phyloP scores from a whole-genome alignment of 306 rosid species.

The Dryas drummondii region DNA sequence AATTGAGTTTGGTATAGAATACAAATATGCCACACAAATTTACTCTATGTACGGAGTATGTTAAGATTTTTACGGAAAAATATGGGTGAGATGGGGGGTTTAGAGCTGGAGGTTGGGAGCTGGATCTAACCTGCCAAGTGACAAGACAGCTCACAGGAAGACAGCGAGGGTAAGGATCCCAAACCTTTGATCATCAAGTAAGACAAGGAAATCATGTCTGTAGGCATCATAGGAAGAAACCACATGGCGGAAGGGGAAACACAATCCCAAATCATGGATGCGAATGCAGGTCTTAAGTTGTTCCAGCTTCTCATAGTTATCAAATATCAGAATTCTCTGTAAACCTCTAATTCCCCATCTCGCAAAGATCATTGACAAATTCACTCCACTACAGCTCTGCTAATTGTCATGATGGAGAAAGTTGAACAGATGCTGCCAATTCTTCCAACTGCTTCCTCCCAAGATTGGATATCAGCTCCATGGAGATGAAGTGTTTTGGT shows the following conservation, averaged over 20 bases:
- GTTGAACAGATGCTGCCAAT: constrained; percentile 40
- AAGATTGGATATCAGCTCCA: constrained; percentile 64
- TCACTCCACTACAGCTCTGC: background rate
- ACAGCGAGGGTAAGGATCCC: background rate
- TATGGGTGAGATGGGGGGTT: no score
- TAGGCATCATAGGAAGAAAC: background rate
- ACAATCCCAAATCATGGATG: constrained; percentile 2
- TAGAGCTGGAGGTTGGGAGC: background rate
- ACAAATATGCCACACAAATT: background rate
- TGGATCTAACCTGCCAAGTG: background rate
- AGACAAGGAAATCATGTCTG: background rate
- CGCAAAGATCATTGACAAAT: background rate
- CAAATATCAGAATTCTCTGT: constrained; percentile 7
- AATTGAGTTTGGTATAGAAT: background rate
- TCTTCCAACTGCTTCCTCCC: constrained; percentile 65
- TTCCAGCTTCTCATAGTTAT: constrained; percentile 15
- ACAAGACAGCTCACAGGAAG: background rate
- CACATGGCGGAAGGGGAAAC: background rate
- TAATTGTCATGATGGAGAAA: constrained; percentile 12
- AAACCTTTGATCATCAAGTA: background rate
- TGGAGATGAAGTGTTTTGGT: constrained; percentile 56
- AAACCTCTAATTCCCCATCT: constrained; percentile 8
- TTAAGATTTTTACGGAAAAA: no score
- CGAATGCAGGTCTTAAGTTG: background rate
- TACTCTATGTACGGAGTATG: background rate